These are phyloP conservation scores for Pneumocystis oryctolagi DNA, from an alignment of 1,139 yeast species.

Conservation along the genomic window DNA sequence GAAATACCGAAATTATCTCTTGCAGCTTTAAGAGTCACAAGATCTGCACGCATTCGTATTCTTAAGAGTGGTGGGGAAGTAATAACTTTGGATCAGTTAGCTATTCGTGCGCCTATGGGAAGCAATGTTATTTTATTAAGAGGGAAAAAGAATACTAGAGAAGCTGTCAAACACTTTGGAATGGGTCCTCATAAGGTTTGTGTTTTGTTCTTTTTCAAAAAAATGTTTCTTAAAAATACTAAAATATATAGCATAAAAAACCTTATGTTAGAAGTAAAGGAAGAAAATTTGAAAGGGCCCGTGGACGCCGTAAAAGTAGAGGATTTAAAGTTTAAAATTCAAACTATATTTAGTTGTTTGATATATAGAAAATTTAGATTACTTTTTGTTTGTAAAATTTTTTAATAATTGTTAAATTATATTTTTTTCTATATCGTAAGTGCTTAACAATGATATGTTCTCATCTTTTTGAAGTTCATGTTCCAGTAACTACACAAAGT, in stretches of 20 bases:
- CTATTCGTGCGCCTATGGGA: conserved; percentile 98
- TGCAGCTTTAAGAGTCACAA: conserved; percentile 99
- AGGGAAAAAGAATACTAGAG: conserved; percentile 98
- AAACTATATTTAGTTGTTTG: neutral
- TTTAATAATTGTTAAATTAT: neutral
- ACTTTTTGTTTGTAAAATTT: neutral
- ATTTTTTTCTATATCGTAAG: neutral
- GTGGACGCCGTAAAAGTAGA: conserved; percentile 99
- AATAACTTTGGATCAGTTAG: conserved; percentile 97
- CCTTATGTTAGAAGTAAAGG: conserved; percentile 96
- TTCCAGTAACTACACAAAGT: conserved; percentile 15
- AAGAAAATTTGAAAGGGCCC: conserved; percentile 99
- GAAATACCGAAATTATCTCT: conserved; percentile 93
- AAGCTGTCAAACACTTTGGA: conserved; percentile 99
- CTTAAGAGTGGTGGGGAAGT: conserved; percentile 99
- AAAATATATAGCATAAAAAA: conserved; percentile 53
- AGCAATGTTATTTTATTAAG: conserved; percentile 94
- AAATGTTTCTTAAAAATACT: neutral
- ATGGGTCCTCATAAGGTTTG: conserved; percentile 84
- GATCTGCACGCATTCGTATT: conserved; percentile 96
- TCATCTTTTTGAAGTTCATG: neutral
- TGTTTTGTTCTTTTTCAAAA: neutral
- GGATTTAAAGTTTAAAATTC: conserved; percentile 93
- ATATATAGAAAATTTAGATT: neutral
- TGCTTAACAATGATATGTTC: neutral